Evolutionary conservation across 2,329 filamentous ascomycete genomes (phyloP).

Genomic region (Diaporthe amygdali): DNA sequence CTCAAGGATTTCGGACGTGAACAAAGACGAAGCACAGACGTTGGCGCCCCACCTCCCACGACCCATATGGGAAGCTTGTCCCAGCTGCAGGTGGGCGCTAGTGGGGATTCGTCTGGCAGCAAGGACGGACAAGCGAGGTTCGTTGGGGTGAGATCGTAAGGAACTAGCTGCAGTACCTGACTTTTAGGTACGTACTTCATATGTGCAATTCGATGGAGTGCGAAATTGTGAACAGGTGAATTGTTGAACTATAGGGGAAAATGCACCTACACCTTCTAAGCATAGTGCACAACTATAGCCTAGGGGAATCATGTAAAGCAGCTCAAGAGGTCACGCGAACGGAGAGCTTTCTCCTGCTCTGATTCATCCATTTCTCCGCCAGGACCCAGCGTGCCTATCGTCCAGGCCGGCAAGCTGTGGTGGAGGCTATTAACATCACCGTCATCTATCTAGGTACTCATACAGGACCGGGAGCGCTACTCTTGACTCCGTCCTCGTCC

Average conservation of each 20-base stretch:
- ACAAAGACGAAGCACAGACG: not conserved
- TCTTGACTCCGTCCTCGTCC: not conserved
- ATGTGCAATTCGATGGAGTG: too few relatives aligned
- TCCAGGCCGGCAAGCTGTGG: not conserved
- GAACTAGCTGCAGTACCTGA: not conserved
- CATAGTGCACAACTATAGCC: too few relatives aligned
- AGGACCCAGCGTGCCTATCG: not conserved
- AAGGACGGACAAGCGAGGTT: too few relatives aligned
- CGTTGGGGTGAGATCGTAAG: not conserved
- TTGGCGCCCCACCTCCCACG: not conserved
- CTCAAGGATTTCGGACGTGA: not conserved
- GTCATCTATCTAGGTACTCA: slow-evolving; percentile 11
- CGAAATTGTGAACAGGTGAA: too few relatives aligned
- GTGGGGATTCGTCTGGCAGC: not conserved
- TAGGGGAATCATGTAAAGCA: too few relatives aligned
- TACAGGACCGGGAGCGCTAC: not conserved
- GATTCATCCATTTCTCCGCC: not conserved
- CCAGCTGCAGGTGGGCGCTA: not conserved
- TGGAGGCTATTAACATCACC: slow-evolving; percentile 1
- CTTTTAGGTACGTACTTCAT: too few relatives aligned
- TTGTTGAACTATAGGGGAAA: too few relatives aligned
- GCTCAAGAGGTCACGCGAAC: too few relatives aligned
- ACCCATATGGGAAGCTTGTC: not conserved
- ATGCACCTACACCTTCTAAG: too few relatives aligned
- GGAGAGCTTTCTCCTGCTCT: not conserved